These are phyloP conservation scores for Colletotrichum tabaci DNA, from an alignment of 2,329 filamentous ascomycete genomes.

Conservation along the genomic window DNA sequence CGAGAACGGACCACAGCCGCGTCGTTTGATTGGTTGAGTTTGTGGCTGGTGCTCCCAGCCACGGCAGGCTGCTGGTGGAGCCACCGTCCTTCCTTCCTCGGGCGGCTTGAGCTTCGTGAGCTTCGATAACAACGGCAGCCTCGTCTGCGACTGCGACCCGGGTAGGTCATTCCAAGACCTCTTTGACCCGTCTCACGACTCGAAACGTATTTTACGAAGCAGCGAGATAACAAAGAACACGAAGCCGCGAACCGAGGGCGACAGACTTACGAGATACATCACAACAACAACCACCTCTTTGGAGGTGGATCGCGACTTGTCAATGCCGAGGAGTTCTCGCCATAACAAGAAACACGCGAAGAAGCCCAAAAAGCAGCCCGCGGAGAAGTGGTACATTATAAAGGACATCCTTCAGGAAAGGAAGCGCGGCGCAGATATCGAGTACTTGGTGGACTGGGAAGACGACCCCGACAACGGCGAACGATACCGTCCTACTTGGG, in stretches of 20 bases:
- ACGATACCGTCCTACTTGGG: conserved; percentile 53
- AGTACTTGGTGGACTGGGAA: conserved; percentile 59
- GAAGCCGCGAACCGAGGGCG: not conserved
- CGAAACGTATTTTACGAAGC: not conserved
- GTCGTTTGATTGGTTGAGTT: conserved; percentile 17
- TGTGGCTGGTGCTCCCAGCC: conserved; percentile 23
- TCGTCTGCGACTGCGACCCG: conserved; percentile 34
- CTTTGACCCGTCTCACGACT: not conserved
- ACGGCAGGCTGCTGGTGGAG: conserved; percentile 39
- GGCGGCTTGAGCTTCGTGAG: conserved; percentile 37
- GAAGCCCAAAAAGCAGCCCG: conserved; percentile 21
- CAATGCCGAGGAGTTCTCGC: conserved; percentile 39
- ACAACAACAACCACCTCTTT: conserved; percentile 37
- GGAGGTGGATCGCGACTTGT: conserved; percentile 36
- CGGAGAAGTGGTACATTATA: conserved; percentile 53
- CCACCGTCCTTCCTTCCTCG: conserved; percentile 23
- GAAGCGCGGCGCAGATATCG: conserved; percentile 44
- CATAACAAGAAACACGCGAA: conserved; percentile 28
- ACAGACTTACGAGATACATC: conserved; percentile 7
- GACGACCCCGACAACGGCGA: conserved; percentile 51
- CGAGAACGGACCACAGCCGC: not conserved
- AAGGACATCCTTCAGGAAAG: conserved; percentile 55
- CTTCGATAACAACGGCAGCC: conserved; percentile 39
- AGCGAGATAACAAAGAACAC: conserved; percentile 15
- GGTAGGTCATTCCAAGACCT: conserved; percentile 29